These are phyloP conservation scores for Candida hispaniensis DNA, from an alignment of 805 yeast genomes.

Conservation along the genomic window DNA sequence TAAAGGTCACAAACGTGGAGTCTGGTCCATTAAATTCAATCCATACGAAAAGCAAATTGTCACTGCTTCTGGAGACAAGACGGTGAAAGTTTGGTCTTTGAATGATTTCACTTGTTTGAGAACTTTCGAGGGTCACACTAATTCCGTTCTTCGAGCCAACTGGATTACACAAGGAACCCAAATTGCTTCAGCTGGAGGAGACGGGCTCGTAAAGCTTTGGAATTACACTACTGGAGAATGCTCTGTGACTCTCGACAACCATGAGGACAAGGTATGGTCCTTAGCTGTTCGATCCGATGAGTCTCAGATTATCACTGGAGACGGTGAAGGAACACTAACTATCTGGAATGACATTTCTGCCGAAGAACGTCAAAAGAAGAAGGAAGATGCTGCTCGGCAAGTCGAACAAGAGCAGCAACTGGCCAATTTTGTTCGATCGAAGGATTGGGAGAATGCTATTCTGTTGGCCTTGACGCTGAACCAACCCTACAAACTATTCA, in stretches of 20 bases:
- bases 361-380: slow-evolving; percentile 46
- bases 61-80: slow-evolving; percentile 89
- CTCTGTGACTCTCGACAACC: slow-evolving; percentile 75
- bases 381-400: slow-evolving; percentile 41
- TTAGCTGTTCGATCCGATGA: slow-evolving; percentile 66
- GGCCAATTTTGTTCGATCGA: slow-evolving; percentile 55
- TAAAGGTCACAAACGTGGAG: slow-evolving; percentile 86
- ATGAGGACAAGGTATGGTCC: slow-evolving; percentile 92
- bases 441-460: slow-evolving; percentile 85
- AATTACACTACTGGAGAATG: slow-evolving; percentile 67
- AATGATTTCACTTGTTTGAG: slow-evolving; percentile 61
- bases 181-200: slow-evolving; percentile 73
- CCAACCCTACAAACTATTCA: slow-evolving; percentile 81
- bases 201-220: slow-evolving; percentile 90
- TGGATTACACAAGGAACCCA: slow-evolving; percentile 61
- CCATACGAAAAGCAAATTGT: slow-evolving; percentile 60
- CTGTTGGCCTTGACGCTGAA: slow-evolving; percentile 73
- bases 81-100: slow-evolving; percentile 81
- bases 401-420: slow-evolving; percentile 87
- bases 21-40: slow-evolving; percentile 85
- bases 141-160: slow-evolving; percentile 74
- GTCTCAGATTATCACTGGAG: slow-evolving; percentile 66
- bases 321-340: slow-evolving; percentile 87
- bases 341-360: slow-evolving; percentile 85
- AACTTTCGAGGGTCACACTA: slow-evolving; percentile 91